Conservation (phyloP, 2,329 filamentous ascomycete genomes). For the Fusarium bactridioides region DNA sequence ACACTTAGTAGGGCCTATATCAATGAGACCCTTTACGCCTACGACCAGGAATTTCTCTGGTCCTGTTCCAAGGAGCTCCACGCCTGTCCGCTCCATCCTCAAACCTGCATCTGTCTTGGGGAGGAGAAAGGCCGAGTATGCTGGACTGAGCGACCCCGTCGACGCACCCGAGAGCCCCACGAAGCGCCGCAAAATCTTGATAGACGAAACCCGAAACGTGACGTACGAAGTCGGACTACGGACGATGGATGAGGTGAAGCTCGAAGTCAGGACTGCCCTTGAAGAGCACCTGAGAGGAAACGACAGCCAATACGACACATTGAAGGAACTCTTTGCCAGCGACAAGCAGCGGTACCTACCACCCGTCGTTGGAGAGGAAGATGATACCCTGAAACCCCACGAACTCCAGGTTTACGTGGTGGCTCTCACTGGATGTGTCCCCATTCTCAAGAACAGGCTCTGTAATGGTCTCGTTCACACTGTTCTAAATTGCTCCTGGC, state of each 20-base stretch:
- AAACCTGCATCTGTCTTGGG: conserved; percentile 57
- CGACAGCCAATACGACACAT: conserved; percentile 67
- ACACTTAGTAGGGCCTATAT: conserved; percentile 14
- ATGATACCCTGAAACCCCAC: conserved; percentile 59
- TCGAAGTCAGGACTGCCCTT: conserved; percentile 62
- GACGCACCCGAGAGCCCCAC: conserved; percentile 53
- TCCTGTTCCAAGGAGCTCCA: conserved; percentile 45
- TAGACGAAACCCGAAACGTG: conserved; percentile 65
- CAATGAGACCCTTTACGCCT: conserved; percentile 46
- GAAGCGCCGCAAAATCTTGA: conserved; percentile 66
- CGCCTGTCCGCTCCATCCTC: conserved; percentile 62
- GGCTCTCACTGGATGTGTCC: conserved; percentile 68
- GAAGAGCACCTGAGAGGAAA: conserved; percentile 65
- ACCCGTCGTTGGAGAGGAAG: conserved; percentile 53
- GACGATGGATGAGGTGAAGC: conserved; percentile 63
- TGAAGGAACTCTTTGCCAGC: conserved; percentile 66
- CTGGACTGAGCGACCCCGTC: conserved; percentile 51
- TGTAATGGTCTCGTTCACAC: conserved; percentile 67
- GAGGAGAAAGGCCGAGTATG: conserved; percentile 55
- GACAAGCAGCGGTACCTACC: conserved; percentile 54
- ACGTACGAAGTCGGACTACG: conserved; percentile 63
- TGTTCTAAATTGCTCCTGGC: conserved; percentile 69
- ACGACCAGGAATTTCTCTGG: conserved; percentile 46
- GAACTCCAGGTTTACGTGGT: conserved; percentile 68
- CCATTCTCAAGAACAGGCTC: conserved; percentile 65